A percentile compares a stretch with the other conserved stretches of the same genome.
These are phyloP conservation scores for Saturnispora dispora DNA, from an alignment of 805 yeast species.

Conservation along the genomic window DNA sequence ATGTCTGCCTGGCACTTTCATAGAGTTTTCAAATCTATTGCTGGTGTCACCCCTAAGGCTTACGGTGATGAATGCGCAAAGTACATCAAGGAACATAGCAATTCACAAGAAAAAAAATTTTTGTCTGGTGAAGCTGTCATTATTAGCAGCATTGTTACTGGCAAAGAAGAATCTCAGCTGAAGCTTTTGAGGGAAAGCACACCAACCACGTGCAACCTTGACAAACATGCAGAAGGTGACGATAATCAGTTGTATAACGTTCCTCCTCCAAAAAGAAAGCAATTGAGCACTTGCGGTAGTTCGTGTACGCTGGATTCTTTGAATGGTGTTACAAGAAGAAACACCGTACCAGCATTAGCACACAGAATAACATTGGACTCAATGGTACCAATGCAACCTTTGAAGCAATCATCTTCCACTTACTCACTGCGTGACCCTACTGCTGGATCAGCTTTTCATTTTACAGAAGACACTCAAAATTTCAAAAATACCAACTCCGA, in stretches of 20 bases:
- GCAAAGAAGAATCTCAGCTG: conserved; percentile 7
- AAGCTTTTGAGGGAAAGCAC: not conserved
- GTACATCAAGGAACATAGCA: conserved; percentile 32
- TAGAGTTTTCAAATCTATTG: conserved; percentile 76
- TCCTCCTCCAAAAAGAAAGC: not conserved
- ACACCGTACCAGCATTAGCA: not conserved
- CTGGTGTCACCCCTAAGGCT: conserved; percentile 81
- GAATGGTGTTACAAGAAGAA: not conserved
- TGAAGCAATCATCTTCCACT: not conserved
- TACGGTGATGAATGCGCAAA: conserved; percentile 80
- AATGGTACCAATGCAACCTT: not conserved
- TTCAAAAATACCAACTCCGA: not conserved
- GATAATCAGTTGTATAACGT: not conserved
- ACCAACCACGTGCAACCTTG: not conserved
- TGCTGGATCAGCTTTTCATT: not conserved
- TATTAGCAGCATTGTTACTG: conserved; percentile 27
- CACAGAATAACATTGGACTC: not conserved
- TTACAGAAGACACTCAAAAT: not conserved
- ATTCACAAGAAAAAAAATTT: conserved; percentile 13
- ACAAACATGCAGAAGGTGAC: not conserved
- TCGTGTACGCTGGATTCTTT: not conserved
- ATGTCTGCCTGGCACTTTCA: conserved; percentile 91
- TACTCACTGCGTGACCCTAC: not conserved
- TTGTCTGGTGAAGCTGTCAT: conserved; percentile 18
- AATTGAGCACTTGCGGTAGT: not conserved